Base-by-base conservation (phyloP, 768 basidiomycete genomes). In the Wakefieldia striispora region DNA sequence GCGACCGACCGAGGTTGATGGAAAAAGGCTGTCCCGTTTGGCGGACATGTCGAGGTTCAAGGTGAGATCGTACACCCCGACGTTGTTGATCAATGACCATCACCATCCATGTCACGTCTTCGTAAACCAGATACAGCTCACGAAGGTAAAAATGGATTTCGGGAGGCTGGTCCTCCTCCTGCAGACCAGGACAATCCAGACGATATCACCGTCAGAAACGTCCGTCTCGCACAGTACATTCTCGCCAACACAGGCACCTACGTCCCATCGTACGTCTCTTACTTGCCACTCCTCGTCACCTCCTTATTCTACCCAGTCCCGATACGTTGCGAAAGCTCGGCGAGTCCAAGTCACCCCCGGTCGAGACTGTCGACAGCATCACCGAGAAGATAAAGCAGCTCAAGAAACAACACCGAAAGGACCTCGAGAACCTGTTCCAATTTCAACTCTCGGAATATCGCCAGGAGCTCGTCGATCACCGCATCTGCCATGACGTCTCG, bases 1-100 rank as follows among this genome's bases (percentile, higher is more conserved):
- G 29, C 81, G 75, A 17, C 81, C 80, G 47, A 83, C 79, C 31
- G 83, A 84, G 3, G 72, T 71, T 16, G 79, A 66, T 42, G 81
- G 81, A 55, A 82, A 82, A 24, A 24, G 24, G 7, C 24, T 24
- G 24, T 73, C 72, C 47, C 72, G 66, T 56, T 59, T 67, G 40
- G 64, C 53, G 20, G 69, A 53, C 75, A 77, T 77, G 26, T 24
- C 29, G 11, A 19, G n/a, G 20, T 23, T 17, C 10, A 13, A 27
- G 6, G n/a, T n/a, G n/a, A n/a, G n/a, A n/a, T n/a, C n/a, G 16
- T 19, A 14, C 40, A 33, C 31, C 14, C 31, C 31, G 31, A 33
- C 33, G 10, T 19, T 20, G 16, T 17, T 10, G 16, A 4, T 12
- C 34, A 40, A 20, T 12, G 14, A 38, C n/a, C n/a, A n/a, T n/a